Evolutionary conservation across 2,329 filamentous ascomycete species (phyloP), one percentile per base, ranked within the genome.

Genomic region (Mollisiaceae sp.): DNA sequence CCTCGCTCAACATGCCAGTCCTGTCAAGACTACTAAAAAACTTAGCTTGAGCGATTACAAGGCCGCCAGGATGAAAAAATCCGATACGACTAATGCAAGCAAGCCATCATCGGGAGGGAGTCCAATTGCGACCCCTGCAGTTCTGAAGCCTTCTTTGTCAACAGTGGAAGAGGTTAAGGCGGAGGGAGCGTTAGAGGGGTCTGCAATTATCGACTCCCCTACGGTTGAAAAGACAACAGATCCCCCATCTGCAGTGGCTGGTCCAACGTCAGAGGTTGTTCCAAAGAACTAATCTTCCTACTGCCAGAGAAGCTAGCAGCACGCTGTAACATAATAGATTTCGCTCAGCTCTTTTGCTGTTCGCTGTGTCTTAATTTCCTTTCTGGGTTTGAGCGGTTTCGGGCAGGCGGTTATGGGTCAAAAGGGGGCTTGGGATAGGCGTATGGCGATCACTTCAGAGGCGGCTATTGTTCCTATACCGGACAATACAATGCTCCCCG

Each of bases 11-110:
- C 32, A 36, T 9, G 75, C 75, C 6, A 89, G 86, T 67, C 87
- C 88, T 2, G 79, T 87, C 38, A 75, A 73, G 63, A 89, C 89
- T 77, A 73, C 71, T 20, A 90, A 90, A 80, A 90, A 89, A 75
- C 78, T 90, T 43, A 89, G 86, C 68, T 75, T 90, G 1, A 89
- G 86, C 71, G 88, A 90, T 72, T 90, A 90, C 72, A 88, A 86
- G 73, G 82, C 82, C 2, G 81, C 82, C 2, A 81, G 74, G 71
- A 80, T 77, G 35, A 81, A 80, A 66, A 72, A 67, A 36, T 62
- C 67, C 8, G 70, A 75, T 50, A 62, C 70, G 14, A 60, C 65
- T 4, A 65, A 54, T 36, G 59, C 62, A 3, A 66, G 63, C 8
- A 75, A 73, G 62, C 24, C 67, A 56, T 60, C 69, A 5, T 57